phyloP scores from a whole-genome alignment of 176 grass and related monocot species.

The Tillandsia fasciculata region DNA sequence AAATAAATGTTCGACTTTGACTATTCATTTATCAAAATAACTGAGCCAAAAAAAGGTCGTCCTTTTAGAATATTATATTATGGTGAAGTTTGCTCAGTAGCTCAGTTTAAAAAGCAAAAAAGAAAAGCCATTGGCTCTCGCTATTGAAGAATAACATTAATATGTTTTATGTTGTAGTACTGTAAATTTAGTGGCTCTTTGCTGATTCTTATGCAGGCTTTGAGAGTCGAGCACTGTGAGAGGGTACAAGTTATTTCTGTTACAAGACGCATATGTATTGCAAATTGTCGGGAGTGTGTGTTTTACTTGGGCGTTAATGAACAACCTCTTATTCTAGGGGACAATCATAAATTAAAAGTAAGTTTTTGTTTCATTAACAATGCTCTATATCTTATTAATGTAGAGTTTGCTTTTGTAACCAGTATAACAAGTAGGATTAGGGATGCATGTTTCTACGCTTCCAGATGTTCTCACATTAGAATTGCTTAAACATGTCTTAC shows the following conservation, averaged over 20 bases:
- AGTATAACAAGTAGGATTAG: background rate
- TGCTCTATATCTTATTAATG: background rate
- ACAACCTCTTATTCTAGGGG: conserved; percentile 24
- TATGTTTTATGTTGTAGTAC: no score
- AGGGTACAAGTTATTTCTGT: conserved; percentile 26
- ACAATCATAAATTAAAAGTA: conserved; percentile 29
- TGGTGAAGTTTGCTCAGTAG: no score
- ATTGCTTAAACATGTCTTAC: background rate
- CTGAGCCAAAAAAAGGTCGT: no score
- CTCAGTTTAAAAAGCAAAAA: no score
- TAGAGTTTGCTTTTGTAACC: background rate
- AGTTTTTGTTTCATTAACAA: background rate
- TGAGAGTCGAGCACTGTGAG: conserved; percentile 31
- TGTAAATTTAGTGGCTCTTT: no score
- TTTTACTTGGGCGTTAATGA: conserved; percentile 26
- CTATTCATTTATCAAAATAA: no score
- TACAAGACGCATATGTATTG: conserved; percentile 23
- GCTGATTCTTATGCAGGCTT: conserved; percentile 10
- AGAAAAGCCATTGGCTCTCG: no score
- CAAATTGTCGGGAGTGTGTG: conserved; percentile 25
- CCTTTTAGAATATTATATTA: no score
- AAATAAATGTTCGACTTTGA: no score
- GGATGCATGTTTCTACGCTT: background rate
- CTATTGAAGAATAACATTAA: no score
- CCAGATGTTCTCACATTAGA: background rate